A percentile compares a stretch with the other conserved stretches of the same genome.
phyloP scores from a whole-genome alignment of 75 land plant genomes.

The Larix kaempferi region DNA sequence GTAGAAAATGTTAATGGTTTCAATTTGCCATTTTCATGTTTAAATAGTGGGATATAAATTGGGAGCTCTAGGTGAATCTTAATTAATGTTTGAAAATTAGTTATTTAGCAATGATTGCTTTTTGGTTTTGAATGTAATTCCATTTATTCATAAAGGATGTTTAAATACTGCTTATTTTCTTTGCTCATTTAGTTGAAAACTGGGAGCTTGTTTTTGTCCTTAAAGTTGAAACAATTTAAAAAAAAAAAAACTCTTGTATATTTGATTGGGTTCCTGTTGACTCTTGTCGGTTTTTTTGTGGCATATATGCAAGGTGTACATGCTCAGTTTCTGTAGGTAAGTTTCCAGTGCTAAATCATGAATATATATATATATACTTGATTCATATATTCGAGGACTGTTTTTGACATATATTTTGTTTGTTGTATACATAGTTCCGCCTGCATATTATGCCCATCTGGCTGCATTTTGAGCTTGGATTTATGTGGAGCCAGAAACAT shows the following conservation, averaged over 20 bases:
- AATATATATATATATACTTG: not conserved
- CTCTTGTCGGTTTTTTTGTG: not conserved
- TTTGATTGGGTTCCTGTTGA: not conserved
- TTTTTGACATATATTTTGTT: not conserved
- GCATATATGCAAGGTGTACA: conserved; percentile 90
- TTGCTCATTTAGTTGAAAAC: too few species aligned
- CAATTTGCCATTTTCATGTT: too few species aligned
- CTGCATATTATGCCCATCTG: conserved; percentile 96
- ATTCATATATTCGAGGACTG: not conserved
- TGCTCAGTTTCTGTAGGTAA: conserved; percentile 88
- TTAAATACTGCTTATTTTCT: too few species aligned
- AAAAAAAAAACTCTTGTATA: not conserved
- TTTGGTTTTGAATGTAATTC: too few species aligned
- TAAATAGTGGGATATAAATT: too few species aligned
- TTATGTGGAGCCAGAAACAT: conserved; percentile 91
- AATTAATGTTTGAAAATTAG: too few species aligned
- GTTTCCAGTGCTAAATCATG: not conserved
- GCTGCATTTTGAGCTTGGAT: conserved; percentile 92
- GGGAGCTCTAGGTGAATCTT: too few species aligned
- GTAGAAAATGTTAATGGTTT: too few species aligned
- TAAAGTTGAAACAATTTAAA: not conserved
- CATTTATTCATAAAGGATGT: too few species aligned
- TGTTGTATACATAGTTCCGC: conserved; percentile 59
- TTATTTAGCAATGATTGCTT: too few species aligned
- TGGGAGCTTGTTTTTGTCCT: not conserved